Evolutionary conservation across 495 filamentous ascomycete species (phyloP).

Genomic region (Penicillium dipodomyicola): DNA sequence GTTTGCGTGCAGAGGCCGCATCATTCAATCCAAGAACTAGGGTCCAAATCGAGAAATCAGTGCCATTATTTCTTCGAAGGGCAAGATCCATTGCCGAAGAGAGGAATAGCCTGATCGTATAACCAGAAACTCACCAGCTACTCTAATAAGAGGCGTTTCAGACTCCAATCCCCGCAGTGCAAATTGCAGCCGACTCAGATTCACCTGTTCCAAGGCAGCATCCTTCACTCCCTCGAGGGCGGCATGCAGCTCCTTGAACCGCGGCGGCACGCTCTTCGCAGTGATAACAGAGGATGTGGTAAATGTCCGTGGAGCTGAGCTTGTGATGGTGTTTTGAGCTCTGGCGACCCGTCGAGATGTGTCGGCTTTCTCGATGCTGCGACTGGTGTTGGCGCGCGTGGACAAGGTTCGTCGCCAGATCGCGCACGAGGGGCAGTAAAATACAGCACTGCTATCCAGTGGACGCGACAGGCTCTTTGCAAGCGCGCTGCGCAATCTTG

Average conservation of each 20-base stretch:
- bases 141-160: slow-evolving; percentile 60
- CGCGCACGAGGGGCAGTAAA: slow-evolving; percentile 43
- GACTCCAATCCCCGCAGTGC: slow-evolving; percentile 75
- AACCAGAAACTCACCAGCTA: slow-evolving; percentile 54
- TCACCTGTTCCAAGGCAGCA: slow-evolving; percentile 62
- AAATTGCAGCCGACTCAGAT: slow-evolving; percentile 73
- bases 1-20: slow-evolving; percentile 49
- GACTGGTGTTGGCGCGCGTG: slow-evolving; percentile 27
- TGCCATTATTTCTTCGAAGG: not conserved
- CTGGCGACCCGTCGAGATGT: slow-evolving; percentile 11
- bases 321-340: slow-evolving; percentile 4
- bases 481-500: slow-evolving; percentile 42
- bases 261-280: slow-evolving; percentile 36
- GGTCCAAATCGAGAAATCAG: slow-evolving; percentile 2
- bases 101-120: not conserved
- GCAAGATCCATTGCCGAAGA: not conserved
- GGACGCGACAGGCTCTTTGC: slow-evolving; percentile 36
- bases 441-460: slow-evolving; percentile 23
- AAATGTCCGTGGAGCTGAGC: slow-evolving; percentile 12
- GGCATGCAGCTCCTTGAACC: slow-evolving; percentile 54
- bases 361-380: slow-evolving; percentile 11
- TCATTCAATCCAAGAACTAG: slow-evolving; percentile 55
- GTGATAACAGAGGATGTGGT: slow-evolving; percentile 30
- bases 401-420: slow-evolving; percentile 35
- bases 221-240: slow-evolving; percentile 61